Percentiles rank a stretch among this genome's conserved stretches.
Evolutionary conservation across 1,284 basidiomycete species (phyloP).

Genomic region (Ustilago curta): DNA sequence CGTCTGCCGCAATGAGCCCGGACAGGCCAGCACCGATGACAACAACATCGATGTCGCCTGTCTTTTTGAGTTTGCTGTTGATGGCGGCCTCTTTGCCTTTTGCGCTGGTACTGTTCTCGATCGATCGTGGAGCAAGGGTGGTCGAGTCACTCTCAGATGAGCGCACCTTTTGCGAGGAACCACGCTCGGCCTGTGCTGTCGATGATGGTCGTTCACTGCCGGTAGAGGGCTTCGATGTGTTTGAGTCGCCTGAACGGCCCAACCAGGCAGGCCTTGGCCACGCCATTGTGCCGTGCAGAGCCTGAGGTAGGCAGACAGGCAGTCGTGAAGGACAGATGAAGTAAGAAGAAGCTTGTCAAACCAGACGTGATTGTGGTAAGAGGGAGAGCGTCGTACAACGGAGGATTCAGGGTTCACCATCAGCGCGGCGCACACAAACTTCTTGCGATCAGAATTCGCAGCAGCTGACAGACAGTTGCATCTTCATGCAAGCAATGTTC

Average conservation of each 20-base stretch:
- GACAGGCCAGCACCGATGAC: conserved; percentile 72
- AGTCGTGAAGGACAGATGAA: background rate
- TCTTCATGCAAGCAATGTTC: too few species aligned
- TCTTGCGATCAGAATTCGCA: background rate
- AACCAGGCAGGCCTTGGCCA: conserved; percentile 27
- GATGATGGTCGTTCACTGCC: background rate
- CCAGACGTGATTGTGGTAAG: background rate
- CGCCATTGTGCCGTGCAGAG: conserved; percentile 15
- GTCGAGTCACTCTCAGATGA: conserved; percentile 16
- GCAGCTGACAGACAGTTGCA: background rate
- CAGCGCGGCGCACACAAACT: conserved; percentile 1
- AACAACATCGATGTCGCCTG: conserved; percentile 66
- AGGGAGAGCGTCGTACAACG: background rate
- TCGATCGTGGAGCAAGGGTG: conserved; percentile 6
- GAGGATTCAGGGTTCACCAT: background rate
- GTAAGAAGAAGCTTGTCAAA: background rate
- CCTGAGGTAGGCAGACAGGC: conserved; percentile 1
- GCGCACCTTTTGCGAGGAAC: background rate
- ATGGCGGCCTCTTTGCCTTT: background rate
- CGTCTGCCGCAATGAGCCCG: conserved; percentile 71
- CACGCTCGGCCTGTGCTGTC: background rate
- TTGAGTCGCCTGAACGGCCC: conserved; percentile 6
- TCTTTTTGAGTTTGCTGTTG: conserved; percentile 16
- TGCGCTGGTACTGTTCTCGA: background rate
- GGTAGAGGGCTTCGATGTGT: conserved; percentile 7